phyloP scores from a whole-genome alignment of 1,284 basidiomycete species.

The Grifola frondosa region DNA sequence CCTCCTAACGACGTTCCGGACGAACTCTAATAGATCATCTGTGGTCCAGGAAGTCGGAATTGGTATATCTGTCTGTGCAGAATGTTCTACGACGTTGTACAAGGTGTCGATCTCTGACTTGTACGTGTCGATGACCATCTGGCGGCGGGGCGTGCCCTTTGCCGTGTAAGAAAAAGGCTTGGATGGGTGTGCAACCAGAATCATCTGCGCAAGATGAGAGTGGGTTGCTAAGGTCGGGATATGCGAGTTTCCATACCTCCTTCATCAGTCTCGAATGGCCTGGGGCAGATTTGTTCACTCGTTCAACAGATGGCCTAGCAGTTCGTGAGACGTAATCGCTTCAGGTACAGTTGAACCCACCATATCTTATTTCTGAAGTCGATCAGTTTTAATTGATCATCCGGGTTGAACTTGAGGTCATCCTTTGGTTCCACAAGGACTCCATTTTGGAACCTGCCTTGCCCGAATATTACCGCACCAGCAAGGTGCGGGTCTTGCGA shows the following conservation, averaged over 20 bases:
- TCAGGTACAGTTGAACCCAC: constrained; percentile 12
- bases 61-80: constrained; percentile 17
- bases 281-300: constrained; percentile 38
- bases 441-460: constrained; percentile 38
- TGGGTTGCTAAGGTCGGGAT: background rate
- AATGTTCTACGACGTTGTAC: constrained; percentile 28
- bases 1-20: constrained; percentile 23
- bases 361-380: constrained; percentile 32
- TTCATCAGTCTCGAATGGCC: constrained; percentile 41
- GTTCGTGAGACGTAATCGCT: constrained; percentile 21
- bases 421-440: constrained; percentile 35
- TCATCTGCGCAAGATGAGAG: constrained; percentile 27
- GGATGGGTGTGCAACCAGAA: constrained; percentile 23
- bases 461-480: constrained; percentile 39
- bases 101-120: constrained; percentile 30
- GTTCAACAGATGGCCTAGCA: constrained; percentile 36
- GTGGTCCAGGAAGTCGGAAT: constrained; percentile 26
- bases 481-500: constrained; percentile 29
- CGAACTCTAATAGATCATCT: constrained; percentile 17
- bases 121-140: constrained; percentile 32
- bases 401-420: constrained; percentile 24
- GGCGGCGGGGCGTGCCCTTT: constrained; percentile 32
- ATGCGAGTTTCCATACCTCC: no score
- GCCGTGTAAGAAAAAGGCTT: constrained; percentile 35
- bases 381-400: constrained; percentile 19